Percentiles rank a stretch among this genome's conserved stretches.
Conservation (phyloP, 2,329 filamentous ascomycete species). For the Penicillium glabrum region DNA sequence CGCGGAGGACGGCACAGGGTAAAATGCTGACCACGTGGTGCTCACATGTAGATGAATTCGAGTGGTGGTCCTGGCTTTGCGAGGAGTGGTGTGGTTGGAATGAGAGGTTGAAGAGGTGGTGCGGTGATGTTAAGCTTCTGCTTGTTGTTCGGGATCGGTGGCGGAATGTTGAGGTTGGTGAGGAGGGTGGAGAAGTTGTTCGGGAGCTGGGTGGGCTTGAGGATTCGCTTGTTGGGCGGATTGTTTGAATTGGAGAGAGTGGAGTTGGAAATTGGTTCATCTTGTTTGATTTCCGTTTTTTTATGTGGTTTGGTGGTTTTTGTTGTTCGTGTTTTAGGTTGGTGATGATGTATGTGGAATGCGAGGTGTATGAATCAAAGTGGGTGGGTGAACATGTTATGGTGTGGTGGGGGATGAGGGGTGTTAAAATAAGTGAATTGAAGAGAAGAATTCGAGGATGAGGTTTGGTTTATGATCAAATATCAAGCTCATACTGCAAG, state of each 20-base stretch:
- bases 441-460: not conserved
- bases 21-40: constrained; percentile 21
- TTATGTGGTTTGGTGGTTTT: not conserved
- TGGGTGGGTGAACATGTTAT: not conserved
- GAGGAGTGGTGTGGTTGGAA: constrained; percentile 20
- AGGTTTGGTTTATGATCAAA: not conserved
- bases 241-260: constrained; percentile 33
- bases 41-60: not conserved
- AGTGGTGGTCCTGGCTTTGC: constrained; percentile 15
- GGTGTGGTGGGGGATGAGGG: not conserved
- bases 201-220: constrained; percentile 25
- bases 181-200: constrained; percentile 26
- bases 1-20: constrained; percentile 29
- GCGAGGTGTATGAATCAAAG: not conserved
- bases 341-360: constrained; percentile 3
- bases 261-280: constrained; percentile 26
- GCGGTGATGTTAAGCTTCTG: constrained; percentile 2
- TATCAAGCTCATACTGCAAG: constrained; percentile 19
- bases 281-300: not conserved
- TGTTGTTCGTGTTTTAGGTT: not conserved
- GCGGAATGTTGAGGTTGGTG: constrained; percentile 15
- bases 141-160: not conserved
- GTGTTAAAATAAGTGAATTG: not conserved
- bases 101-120: constrained; percentile 22
- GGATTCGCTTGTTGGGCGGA: constrained; percentile 18